Conservation (phyloP, 768 basidiomycete genomes). For the Candolleomyces aberdarensis region DNA sequence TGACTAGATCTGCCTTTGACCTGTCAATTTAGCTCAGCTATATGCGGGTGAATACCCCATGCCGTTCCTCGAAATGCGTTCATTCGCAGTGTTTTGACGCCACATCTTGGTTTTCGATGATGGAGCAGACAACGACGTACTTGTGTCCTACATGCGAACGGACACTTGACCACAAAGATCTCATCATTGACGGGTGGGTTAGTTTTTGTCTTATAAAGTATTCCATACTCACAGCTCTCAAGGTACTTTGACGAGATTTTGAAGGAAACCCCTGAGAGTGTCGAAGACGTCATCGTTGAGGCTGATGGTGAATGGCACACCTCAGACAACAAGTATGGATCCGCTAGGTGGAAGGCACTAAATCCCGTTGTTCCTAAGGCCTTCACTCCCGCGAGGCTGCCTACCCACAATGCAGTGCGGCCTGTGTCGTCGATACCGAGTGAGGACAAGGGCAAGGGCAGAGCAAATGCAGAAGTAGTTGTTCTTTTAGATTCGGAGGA, state of each 20-base stretch:
- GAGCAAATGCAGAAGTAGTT: slow-evolving; percentile 48
- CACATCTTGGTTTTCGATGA: slow-evolving; percentile 88
- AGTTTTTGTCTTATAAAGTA: neutral
- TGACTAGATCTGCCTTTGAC: neutral
- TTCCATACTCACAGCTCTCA: neutral
- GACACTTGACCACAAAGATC: slow-evolving; percentile 69
- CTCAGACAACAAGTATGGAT: slow-evolving; percentile 79
- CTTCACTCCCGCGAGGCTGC: slow-evolving; percentile 20
- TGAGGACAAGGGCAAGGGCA: slow-evolving; percentile 32
- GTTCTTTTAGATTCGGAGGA: slow-evolving; percentile 59
- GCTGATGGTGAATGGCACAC: slow-evolving; percentile 97
- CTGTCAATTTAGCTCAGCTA: slow-evolving; percentile 66
- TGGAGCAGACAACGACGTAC: slow-evolving; percentile 97
- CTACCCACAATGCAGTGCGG: slow-evolving; percentile 23
- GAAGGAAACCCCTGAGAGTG: slow-evolving; percentile 66
- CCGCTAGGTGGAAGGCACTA: slow-evolving; percentile 60
- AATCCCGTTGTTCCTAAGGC: slow-evolving; percentile 43
- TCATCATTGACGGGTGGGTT: slow-evolving; percentile 86
- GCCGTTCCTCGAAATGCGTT: slow-evolving; percentile 82
- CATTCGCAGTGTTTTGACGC: slow-evolving; percentile 98
- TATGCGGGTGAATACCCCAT: slow-evolving; percentile 78
- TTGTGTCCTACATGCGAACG: slow-evolving; percentile 92
- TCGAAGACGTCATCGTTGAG: slow-evolving; percentile 93
- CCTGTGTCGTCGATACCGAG: slow-evolving; percentile 10
- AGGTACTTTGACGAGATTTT: slow-evolving; percentile 91